Conservation (phyloP, 129 eudicot genomes). For the Flaveria trinervia region DNA sequence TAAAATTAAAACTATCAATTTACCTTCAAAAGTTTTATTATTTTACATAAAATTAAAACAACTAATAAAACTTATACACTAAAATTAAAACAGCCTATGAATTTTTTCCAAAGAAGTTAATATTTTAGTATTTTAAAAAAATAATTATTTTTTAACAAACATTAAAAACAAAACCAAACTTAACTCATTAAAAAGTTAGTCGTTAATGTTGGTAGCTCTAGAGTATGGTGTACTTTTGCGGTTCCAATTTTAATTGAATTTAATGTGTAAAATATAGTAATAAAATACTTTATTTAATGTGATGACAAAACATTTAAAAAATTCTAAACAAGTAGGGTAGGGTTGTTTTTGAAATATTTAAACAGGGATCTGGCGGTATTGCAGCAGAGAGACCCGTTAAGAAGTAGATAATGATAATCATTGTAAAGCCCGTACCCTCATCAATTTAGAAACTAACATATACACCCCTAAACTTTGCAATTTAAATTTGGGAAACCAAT, state of each 20-base stretch:
- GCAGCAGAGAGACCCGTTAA: background rate
- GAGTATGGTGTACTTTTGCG: background rate
- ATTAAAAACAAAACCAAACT: too few relatives aligned
- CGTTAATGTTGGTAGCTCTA: too few relatives aligned
- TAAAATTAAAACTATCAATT: too few relatives aligned
- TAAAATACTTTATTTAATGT: background rate
- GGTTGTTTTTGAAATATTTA: constrained; percentile 34
- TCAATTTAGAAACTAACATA: background rate
- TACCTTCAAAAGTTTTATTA: too few relatives aligned
- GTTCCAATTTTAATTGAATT: background rate
- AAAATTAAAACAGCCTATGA: too few relatives aligned
- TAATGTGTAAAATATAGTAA: background rate
- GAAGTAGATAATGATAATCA: constrained; percentile 27
- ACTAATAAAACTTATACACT: too few relatives aligned
- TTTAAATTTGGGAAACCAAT: background rate
- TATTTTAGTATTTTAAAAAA: too few relatives aligned
- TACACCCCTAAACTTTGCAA: background rate
- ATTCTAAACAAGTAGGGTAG: background rate
- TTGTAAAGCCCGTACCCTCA: constrained; percentile 13
- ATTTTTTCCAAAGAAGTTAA: too few relatives aligned
- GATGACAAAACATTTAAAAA: background rate
- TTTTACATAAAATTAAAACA: too few relatives aligned
- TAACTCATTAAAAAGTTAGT: too few relatives aligned
- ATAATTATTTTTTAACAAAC: too few relatives aligned
- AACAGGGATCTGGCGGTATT: constrained; percentile 47